Evolutionary conservation across 352 stramenopile species (phyloP).

Genomic region (Phytophthora aleatoria): DNA sequence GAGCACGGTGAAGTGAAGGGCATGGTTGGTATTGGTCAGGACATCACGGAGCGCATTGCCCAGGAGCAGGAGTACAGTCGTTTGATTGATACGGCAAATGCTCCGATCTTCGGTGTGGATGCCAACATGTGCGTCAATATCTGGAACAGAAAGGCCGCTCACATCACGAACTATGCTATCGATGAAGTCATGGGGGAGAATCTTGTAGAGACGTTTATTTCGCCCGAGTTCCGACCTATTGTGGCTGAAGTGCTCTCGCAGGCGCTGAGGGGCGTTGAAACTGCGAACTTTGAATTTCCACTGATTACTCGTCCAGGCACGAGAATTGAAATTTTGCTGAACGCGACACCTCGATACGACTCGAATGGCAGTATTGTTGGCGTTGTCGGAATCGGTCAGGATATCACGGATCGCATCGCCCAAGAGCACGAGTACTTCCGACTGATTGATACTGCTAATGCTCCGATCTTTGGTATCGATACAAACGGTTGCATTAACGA

Average conservation of each 20-base stretch:
- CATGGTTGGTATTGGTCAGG: slow-evolving; percentile 78
- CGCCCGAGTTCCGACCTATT: slow-evolving; percentile 67
- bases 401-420: slow-evolving; percentile 73
- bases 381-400: slow-evolving; percentile 68
- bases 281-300: slow-evolving; percentile 91
- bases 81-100: slow-evolving; percentile 59
- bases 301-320: slow-evolving; percentile 76
- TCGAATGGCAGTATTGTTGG: slow-evolving; percentile 69
- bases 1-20: slow-evolving; percentile 72
- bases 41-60: slow-evolving; percentile 63
- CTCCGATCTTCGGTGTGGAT: slow-evolving; percentile 62
- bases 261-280: slow-evolving; percentile 74
- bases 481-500: slow-evolving; percentile 84
- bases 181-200: slow-evolving; percentile 79
- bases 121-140: slow-evolving; percentile 59
- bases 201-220: slow-evolving; percentile 89
- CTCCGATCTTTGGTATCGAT: slow-evolving; percentile 87
- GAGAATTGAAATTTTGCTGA: slow-evolving; percentile 56
- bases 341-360: slow-evolving; percentile 42
- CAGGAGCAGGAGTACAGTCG: slow-evolving; percentile 66
- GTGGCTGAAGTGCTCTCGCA: slow-evolving; percentile 81
- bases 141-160: slow-evolving; percentile 73
- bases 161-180: slow-evolving; percentile 70
- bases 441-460: slow-evolving; percentile 75
- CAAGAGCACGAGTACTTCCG: slow-evolving; percentile 87